Evolutionary conservation across 1,139 yeast genomes (phyloP).

Genomic region (Scheffersomyces illinoinensis): DNA sequence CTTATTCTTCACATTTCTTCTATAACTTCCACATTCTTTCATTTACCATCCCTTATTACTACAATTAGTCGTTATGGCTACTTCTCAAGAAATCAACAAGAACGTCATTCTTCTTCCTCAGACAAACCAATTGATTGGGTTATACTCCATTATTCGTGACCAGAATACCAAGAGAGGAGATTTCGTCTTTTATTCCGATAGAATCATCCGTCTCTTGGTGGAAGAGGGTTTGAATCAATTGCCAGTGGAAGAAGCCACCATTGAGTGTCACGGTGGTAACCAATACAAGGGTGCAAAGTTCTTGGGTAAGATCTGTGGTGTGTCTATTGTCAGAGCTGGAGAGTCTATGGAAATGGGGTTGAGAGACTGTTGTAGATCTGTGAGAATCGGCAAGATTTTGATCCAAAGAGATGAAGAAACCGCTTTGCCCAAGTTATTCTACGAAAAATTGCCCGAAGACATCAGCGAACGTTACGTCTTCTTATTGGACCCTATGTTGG

Average conservation of each 20-base stretch:
- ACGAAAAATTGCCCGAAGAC: constrained; percentile 92
- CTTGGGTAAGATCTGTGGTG: constrained; percentile 94
- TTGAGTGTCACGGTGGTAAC: constrained; percentile 77
- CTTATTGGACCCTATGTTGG: constrained; percentile 93
- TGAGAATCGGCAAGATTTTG: constrained; percentile 91
- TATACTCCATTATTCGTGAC: constrained; percentile 89
- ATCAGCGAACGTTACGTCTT: constrained; percentile 86
- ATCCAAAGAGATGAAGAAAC: constrained; percentile 98
- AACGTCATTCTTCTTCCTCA: constrained; percentile 78
- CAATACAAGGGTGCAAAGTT: constrained; percentile 77
- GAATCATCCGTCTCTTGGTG: constrained; percentile 88
- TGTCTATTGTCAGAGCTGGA: constrained; percentile 95
- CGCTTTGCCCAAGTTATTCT: constrained; percentile 71
- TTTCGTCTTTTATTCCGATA: constrained; percentile 90
- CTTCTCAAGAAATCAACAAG: constrained; percentile 25
- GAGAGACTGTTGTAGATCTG: constrained; percentile 92
- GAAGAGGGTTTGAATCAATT: constrained; percentile 93
- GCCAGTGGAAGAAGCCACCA: constrained; percentile 70
- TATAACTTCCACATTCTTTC: background rate
- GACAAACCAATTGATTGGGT: constrained; percentile 84
- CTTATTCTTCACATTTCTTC: background rate
- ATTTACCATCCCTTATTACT: background rate
- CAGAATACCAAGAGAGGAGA: constrained; percentile 79
- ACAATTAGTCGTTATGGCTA: constrained; percentile 16
- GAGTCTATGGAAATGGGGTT: constrained; percentile 98